Conservation (phyloP, 1,284 basidiomycete species). For the Puccinia sorghi region DNA sequence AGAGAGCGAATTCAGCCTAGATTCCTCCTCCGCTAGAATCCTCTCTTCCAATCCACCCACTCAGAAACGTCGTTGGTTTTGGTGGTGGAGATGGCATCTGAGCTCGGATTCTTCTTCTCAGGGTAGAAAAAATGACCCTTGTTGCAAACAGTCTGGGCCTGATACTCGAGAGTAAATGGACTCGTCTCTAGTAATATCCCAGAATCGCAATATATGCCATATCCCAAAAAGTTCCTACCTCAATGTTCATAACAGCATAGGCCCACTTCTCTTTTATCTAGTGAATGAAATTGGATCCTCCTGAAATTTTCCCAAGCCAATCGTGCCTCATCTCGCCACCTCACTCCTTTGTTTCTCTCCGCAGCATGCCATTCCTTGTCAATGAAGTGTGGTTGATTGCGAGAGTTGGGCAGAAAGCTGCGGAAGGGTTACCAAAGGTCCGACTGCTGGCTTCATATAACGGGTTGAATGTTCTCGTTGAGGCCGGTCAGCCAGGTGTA, state of each 20-base stretch:
- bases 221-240: background rate
- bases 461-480: too few species aligned
- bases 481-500: too few species aligned
- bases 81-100: constrained; percentile 31
- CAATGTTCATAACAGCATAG: background rate
- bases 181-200: background rate
- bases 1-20: constrained; percentile 38
- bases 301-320: too few species aligned
- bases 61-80: constrained; percentile 26
- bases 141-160: constrained; percentile 11
- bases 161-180: constrained; percentile 4
- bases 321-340: too few species aligned
- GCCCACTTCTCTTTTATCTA: too few species aligned
- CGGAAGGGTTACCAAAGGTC: too few species aligned
- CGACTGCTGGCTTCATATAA: too few species aligned
- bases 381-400: too few species aligned
- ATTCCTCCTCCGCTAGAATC: background rate
- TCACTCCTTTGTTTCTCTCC: too few species aligned
- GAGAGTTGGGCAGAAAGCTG: too few species aligned
- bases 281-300: too few species aligned
- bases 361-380: too few species aligned
- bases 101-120: constrained; percentile 4
- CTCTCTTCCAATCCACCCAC: background rate
- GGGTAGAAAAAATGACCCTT: background rate
- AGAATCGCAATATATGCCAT: background rate